phyloP scores from a whole-genome alignment of 331 rosid genomes.

The Pyrus hybrid region DNA sequence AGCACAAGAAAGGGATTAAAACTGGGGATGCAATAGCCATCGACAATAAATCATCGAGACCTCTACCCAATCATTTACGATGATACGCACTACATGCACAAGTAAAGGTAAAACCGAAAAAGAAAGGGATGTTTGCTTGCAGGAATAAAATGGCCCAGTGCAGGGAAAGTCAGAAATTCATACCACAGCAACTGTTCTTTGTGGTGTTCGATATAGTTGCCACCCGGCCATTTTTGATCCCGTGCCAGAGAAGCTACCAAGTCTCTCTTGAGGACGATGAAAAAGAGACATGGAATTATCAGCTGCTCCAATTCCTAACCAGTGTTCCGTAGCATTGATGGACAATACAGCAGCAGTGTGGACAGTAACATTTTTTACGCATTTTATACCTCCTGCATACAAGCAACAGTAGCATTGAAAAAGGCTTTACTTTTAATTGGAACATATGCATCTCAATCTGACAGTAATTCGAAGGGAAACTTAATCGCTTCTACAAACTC shows the following conservation, averaged over 20 bases:
- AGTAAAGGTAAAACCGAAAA: no score
- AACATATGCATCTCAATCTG: neutral
- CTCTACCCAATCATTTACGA: neutral
- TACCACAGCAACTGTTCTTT: slow-evolving; percentile 86
- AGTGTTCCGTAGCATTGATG: slow-evolving; percentile 93
- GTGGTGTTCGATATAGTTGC: slow-evolving; percentile 98
- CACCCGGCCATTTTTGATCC: slow-evolving; percentile 87
- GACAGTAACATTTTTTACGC: slow-evolving; percentile 82
- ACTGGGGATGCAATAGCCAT: neutral
- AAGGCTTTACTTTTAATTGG: neutral
- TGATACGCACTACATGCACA: neutral
- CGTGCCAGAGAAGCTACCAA: slow-evolving; percentile 67
- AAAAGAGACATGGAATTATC: slow-evolving; percentile 94
- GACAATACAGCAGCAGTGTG: slow-evolving; percentile 79
- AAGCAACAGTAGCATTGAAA: neutral
- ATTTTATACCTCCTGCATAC: slow-evolving; percentile 74
- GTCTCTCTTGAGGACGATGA: slow-evolving; percentile 98
- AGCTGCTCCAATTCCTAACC: slow-evolving; percentile 98
- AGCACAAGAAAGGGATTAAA: slow-evolving; percentile 17
- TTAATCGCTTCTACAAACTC: neutral
- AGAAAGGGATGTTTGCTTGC: neutral
- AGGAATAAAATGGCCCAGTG: neutral
- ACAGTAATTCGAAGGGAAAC: neutral
- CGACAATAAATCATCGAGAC: neutral
- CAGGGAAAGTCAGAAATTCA: neutral